Evolutionary conservation across 768 basidiomycete genomes (phyloP).

Genomic region (Nidula microcarpa): DNA sequence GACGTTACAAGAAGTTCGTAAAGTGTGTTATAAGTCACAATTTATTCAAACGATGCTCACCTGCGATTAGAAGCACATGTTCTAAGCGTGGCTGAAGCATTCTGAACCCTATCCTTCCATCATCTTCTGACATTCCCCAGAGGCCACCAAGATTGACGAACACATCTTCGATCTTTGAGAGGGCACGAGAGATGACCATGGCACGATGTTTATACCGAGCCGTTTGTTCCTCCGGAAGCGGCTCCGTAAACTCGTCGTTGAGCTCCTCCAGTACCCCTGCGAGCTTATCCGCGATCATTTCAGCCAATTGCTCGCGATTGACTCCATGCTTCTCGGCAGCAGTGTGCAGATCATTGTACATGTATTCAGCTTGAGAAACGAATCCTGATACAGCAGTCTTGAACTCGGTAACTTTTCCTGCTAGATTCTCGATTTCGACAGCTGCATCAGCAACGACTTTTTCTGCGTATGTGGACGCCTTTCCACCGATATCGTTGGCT

Average conservation of each 20-base stretch:
- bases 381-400: too few relatives aligned
- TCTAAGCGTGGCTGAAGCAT: conserved; percentile 17
- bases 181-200: conserved; percentile 9
- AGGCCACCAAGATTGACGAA: conserved; percentile 16
- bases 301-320: conserved; percentile 8
- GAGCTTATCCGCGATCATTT: conserved; percentile 13
- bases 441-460: too few relatives aligned
- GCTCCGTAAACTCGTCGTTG: conserved; percentile 24
- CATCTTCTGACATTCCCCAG: conserved; percentile 18
- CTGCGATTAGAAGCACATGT: conserved; percentile 17
- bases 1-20: neutral
- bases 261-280: conserved; percentile 14
- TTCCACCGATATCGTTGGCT: too few relatives aligned
- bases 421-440: too few relatives aligned
- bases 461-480: too few relatives aligned
- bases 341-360: too few relatives aligned
- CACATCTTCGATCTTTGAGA: conserved; percentile 19
- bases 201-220: conserved; percentile 21
- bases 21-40: neutral
- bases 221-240: conserved; percentile 20
- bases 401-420: too few relatives aligned
- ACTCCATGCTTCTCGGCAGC: neutral
- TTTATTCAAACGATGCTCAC: conserved; percentile 11
- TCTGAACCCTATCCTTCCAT: conserved; percentile 13
- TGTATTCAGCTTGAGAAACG: too few relatives aligned